Conservation (phyloP, 257 asterid genomes). For the Solanum virginianum region DNA sequence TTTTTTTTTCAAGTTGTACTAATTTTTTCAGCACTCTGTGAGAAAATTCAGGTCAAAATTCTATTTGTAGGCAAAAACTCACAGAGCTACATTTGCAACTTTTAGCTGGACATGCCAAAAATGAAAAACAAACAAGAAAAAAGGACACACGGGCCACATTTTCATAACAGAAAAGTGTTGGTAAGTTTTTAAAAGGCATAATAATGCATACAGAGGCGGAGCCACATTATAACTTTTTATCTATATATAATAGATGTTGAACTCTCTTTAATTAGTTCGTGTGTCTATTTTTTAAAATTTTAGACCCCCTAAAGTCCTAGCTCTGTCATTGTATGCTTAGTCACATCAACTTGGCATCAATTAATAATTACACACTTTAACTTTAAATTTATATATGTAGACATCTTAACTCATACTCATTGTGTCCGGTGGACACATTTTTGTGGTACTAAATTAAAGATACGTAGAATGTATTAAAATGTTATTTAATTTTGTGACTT, state of each 20-base stretch:
- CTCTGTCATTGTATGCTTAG: too few species aligned
- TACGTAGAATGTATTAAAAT: background rate
- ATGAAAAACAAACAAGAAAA: background rate
- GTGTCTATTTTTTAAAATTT: too few species aligned
- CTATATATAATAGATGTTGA: too few species aligned
- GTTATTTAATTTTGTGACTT: background rate
- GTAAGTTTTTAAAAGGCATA: background rate
- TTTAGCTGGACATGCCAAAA: background rate
- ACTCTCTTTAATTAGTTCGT: rapidly evolving
- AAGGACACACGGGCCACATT: background rate
- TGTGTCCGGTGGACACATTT: background rate
- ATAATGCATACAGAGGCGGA: too few species aligned
- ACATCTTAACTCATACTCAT: background rate
- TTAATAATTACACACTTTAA: background rate
- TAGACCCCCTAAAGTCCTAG: too few species aligned
- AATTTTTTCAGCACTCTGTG: background rate
- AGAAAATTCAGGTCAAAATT: background rate
- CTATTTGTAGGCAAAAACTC: background rate
- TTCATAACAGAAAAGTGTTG: background rate
- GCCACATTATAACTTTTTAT: too few species aligned
- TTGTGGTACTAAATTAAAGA: too few species aligned
- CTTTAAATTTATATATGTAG: background rate
- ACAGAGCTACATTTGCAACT: background rate
- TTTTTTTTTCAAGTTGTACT: background rate
- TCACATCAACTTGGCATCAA: background rate